A percentile compares a stretch with the other conserved stretches of the same genome.
Conservation (phyloP, 2,329 filamentous ascomycete species). For the Fusarium euwallaceae region DNA sequence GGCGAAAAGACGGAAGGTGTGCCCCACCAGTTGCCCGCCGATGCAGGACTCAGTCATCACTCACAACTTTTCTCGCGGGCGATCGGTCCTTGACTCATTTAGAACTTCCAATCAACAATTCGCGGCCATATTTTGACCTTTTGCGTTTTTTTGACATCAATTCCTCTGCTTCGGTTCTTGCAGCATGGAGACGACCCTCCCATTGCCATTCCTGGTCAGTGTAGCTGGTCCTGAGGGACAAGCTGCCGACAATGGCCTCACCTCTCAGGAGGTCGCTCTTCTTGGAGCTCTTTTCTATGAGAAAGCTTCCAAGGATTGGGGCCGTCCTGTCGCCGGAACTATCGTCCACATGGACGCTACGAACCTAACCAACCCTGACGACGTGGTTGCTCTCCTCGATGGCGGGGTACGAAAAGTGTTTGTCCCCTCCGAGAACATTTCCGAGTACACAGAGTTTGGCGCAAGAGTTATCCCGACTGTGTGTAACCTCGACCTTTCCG, state of each 20-base stretch:
- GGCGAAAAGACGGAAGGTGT: constrained; percentile 40
- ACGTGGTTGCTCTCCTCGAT: constrained; percentile 85
- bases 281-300: constrained; percentile 71
- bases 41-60: constrained; percentile 47
- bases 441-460: constrained; percentile 67
- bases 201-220: constrained; percentile 73
- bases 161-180: constrained; percentile 20
- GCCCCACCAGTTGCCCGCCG: constrained; percentile 47
- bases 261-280: constrained; percentile 68
- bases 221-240: constrained; percentile 65
- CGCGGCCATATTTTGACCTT: not conserved
- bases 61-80: constrained; percentile 42
- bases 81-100: constrained; percentile 42
- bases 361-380: constrained; percentile 74
- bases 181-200: constrained; percentile 74
- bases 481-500: constrained; percentile 59
- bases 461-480: constrained; percentile 68
- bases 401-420: constrained; percentile 88
- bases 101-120: constrained; percentile 17
- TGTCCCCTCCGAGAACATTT: constrained; percentile 78
- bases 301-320: constrained; percentile 63
- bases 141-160: constrained; percentile 8
- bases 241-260: constrained; percentile 65
- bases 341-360: constrained; percentile 84
- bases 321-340: constrained; percentile 64